A percentile compares a stretch with the other conserved stretches of the same genome.
phyloP scores from a whole-genome alignment of 1,139 yeast species.

The Magnusiomyces fungicola region DNA sequence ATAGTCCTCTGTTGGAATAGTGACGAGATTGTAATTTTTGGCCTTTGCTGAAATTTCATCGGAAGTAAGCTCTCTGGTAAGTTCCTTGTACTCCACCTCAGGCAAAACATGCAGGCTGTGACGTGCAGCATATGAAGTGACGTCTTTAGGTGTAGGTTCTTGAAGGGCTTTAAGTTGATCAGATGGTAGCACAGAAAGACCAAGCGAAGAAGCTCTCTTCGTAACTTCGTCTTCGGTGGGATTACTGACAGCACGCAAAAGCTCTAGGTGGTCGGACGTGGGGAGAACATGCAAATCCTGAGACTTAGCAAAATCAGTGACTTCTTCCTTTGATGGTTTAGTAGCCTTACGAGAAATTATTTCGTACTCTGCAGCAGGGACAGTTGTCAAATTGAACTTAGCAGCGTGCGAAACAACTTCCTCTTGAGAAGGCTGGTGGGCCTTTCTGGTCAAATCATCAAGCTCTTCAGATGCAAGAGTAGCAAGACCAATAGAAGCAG shows the following conservation, averaged over 20 bases:
- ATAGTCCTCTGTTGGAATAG: constrained; percentile 23
- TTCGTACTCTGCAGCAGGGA: constrained; percentile 7
- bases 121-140: constrained; percentile 7
- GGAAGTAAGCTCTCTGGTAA: constrained; percentile 16
- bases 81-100: constrained; percentile 23
- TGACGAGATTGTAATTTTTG: constrained; percentile 21
- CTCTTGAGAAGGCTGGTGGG: constrained; percentile 24
- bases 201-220: constrained; percentile 27
- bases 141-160: constrained; percentile 9
- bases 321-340: constrained; percentile 23
- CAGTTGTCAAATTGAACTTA: constrained; percentile 26
- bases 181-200: constrained; percentile 28
- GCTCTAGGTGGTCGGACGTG: constrained; percentile 10
- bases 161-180: constrained; percentile 8
- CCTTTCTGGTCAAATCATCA: constrained; percentile 21
- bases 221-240: constrained; percentile 25
- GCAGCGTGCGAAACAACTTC: constrained; percentile 44
- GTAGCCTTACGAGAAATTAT: constrained; percentile 15
- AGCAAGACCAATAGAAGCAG: constrained; percentile 22
- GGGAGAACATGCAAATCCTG: constrained; percentile 24
- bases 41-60: constrained; percentile 14
- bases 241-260: constrained; percentile 19
- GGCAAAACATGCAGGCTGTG: constrained; percentile 14
- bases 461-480: constrained; percentile 25
- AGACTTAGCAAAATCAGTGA: constrained; percentile 9